Conservation (phyloP, 148 eudicot genomes). For the Suaeda aralocaspica region DNA sequence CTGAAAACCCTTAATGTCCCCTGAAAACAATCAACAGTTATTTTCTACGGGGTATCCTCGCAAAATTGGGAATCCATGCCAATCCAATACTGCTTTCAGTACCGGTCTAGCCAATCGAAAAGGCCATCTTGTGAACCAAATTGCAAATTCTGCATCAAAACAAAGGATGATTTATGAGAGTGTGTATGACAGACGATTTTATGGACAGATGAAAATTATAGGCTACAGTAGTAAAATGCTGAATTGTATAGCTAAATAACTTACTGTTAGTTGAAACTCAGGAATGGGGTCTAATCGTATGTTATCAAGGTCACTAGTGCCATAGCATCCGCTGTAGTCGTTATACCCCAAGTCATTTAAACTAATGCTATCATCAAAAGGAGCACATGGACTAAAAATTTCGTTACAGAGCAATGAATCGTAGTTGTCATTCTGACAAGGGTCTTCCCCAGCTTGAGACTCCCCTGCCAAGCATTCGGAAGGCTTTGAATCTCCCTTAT, state of each 20-base stretch:
- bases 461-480: constrained; percentile 43
- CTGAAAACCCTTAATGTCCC: constrained; percentile 7
- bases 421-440: constrained; percentile 24
- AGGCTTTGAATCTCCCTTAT: constrained; percentile 26
- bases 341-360: constrained; percentile 26
- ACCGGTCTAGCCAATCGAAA: constrained; percentile 48
- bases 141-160: constrained; percentile 53
- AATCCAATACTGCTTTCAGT: constrained; percentile 17
- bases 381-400: constrained; percentile 34
- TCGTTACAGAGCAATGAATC: constrained; percentile 49
- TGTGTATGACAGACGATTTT: neutral
- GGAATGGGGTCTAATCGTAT: constrained; percentile 62
- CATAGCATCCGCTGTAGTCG: constrained; percentile 22
- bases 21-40: neutral
- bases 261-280: constrained; percentile 60
- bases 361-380: constrained; percentile 26
- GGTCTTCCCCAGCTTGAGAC: constrained; percentile 41
- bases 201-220: too few relatives aligned
- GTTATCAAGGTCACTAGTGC: constrained; percentile 45
- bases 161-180: neutral
- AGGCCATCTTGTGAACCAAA: constrained; percentile 76
- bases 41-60: neutral
- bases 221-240: too few relatives aligned
- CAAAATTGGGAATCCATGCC: constrained; percentile 18
- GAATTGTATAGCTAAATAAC: constrained; percentile 14